These are phyloP conservation scores for Puccinia triticina DNA, from an alignment of 1,284 basidiomycete genomes.

Conservation along the genomic window DNA sequence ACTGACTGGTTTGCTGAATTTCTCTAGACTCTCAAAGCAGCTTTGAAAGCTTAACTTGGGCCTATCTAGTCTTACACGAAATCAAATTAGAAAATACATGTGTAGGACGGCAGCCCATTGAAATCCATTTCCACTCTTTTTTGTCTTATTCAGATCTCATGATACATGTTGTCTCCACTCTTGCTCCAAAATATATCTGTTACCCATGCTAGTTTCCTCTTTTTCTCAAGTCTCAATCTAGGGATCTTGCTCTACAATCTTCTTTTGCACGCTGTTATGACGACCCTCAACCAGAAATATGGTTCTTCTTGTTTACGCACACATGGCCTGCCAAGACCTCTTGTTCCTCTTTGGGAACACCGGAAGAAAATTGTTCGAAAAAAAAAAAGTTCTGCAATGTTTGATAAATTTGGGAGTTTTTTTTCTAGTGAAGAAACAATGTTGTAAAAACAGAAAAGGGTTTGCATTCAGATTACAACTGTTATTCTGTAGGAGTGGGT, in stretches of 20 bases:
- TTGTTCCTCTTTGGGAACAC: too few relatives aligned
- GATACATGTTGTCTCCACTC: background rate
- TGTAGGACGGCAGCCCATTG: background rate
- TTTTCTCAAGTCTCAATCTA: background rate
- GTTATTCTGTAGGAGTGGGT: constrained; percentile 1
- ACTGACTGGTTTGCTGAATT: background rate
- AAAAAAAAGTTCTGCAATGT: too few relatives aligned
- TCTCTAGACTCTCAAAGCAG: constrained; percentile 44
- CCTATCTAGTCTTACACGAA: background rate
- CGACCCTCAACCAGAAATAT: background rate
- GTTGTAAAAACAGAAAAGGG: too few relatives aligned
- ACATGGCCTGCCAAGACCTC: too few relatives aligned
- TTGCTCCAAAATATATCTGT: background rate
- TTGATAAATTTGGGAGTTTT: too few relatives aligned
- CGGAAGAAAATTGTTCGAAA: too few relatives aligned
- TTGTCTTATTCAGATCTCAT: background rate
- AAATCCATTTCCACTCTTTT: background rate
- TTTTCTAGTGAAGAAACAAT: too few relatives aligned
- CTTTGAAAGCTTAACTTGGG: constrained; percentile 27
- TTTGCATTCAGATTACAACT: background rate
- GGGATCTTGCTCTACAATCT: background rate
- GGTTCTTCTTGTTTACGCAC: too few relatives aligned
- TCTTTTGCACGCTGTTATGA: too few relatives aligned
- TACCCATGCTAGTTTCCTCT: background rate
- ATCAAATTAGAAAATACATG: too few relatives aligned